Base-by-base conservation (phyloP, 208 protist genomes). In the Borovskyia barvae region DNA sequence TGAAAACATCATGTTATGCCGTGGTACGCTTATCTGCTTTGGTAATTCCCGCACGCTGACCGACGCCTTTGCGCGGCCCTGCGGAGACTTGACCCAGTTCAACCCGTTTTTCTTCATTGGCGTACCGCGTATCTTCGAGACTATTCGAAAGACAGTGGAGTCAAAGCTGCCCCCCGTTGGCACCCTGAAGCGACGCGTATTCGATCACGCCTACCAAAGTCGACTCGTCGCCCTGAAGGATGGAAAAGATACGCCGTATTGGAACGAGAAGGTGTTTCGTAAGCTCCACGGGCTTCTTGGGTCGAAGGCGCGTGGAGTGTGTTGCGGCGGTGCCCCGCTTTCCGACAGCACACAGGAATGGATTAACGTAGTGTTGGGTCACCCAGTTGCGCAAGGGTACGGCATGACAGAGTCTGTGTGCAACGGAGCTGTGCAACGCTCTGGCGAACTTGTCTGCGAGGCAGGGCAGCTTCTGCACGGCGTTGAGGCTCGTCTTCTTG, bases 401-500 rank as follows among this genome's bases (percentile, higher is more conserved):
- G 93, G 85, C 36, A 70, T 97, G 51, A 97, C 93, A 19, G 91
- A 97, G 66, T 94, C 93, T 0, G 75, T 80, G 30, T 89, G 84
- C 76, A 80, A 81, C 56, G 80, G 58, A 15, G 50, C 55, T 4
- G 74, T 95, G 59, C 84, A 93, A 70, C 72, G 67, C 39, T 65
- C 51, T 9, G 79, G 85, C 14, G 85, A 94, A 55, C 64, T 91
- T 36, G 37, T 60, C 42, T 90, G 72, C 24, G 74, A 77, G 55
- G 87, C 77, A 37, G 92, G 92, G 11, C 76, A 85, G 55, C 52
- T 88, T 19, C 53, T 97, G 29, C 54, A 73, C 22, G 58, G 69
- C 25, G 70, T 83, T 33, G 90, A 99, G 77, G 39, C 97, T 33
- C 85, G 93, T 58, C 78, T 99, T 6, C 78, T 93, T 2, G 92